Percentiles rank a stretch among this genome's conserved stretches.
Evolutionary conservation across 2,329 filamentous ascomycete genomes (phyloP).

Genomic region (Dothiorella sarmentorum): DNA sequence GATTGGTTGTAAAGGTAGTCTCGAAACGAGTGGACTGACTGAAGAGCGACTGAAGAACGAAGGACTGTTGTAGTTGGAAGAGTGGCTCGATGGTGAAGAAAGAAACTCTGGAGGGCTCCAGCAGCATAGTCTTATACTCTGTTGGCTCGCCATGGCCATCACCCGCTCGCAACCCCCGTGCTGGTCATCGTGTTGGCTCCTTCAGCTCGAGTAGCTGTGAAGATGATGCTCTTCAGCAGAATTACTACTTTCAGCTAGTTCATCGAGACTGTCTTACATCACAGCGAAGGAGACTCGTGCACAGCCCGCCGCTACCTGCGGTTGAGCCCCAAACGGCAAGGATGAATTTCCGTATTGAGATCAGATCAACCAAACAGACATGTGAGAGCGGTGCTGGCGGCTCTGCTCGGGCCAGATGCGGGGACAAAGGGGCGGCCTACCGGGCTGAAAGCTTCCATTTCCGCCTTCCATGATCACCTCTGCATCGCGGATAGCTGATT

Average conservation of each 20-base stretch:
- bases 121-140: conserved; percentile 15
- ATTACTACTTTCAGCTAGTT: neutral
- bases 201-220: neutral
- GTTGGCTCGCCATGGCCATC: conserved; percentile 11
- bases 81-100: conserved; percentile 18
- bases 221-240: conserved; percentile 18
- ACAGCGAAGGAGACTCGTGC: neutral
- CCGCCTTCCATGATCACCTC: conserved; percentile 4
- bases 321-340: neutral
- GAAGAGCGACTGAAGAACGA: conserved; percentile 17
- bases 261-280: neutral
- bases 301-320: conserved; percentile 3
- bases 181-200: conserved; percentile 1
- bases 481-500: conserved; percentile 5
- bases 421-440: conserved; percentile 3
- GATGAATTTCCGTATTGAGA: neutral
- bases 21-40: conserved; percentile 12
- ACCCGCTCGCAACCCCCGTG: neutral
- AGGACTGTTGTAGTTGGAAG: conserved; percentile 17
- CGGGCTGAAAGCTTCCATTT: neutral
- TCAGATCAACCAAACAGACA: conserved; percentile 6
- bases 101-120: conserved; percentile 5
- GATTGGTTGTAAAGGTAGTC: conserved; percentile 12
- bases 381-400: neutral
- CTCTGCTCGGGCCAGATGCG: neutral